Percentiles rank a stretch among this genome's conserved stretches.
Evolutionary conservation across 108 stramenopile species (phyloP).

Genomic region (Nitzschia inconspicua): DNA sequence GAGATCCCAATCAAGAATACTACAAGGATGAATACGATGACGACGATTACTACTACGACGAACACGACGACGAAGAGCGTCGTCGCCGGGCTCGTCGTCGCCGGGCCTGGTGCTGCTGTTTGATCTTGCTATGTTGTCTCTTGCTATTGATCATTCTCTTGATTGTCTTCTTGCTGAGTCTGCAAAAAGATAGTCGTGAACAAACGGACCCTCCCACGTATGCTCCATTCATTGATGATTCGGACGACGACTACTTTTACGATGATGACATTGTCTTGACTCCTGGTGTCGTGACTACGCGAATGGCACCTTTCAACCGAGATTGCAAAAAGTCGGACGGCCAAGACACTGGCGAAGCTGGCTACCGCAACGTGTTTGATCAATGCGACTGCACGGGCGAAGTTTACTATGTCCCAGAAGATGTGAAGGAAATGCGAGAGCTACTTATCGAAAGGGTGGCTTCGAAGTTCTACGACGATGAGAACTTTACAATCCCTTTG

Average conservation of each 20-base stretch:
- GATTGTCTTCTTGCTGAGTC: constrained; percentile 20
- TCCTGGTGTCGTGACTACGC: constrained; percentile 21
- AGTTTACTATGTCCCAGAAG: constrained; percentile 32
- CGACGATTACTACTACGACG: constrained; percentile 24
- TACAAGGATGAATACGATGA: constrained; percentile 15
- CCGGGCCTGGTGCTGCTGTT: constrained; percentile 28
- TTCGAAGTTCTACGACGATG: constrained; percentile 29
- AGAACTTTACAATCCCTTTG: constrained; percentile 6
- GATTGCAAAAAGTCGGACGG: constrained; percentile 16
- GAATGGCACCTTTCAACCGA: constrained; percentile 24
- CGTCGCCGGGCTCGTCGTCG: constrained; percentile 23
- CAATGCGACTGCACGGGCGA: constrained; percentile 40
- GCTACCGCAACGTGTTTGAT: constrained; percentile 28
- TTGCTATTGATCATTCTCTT: constrained; percentile 23
- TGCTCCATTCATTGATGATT: constrained; percentile 26
- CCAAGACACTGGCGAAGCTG: constrained; percentile 6
- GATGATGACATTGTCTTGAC: constrained; percentile 34
- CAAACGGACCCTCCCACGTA: constrained; percentile 25
- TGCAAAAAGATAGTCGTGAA: background rate
- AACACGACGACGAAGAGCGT: constrained; percentile 30
- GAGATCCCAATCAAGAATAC: constrained; percentile 16
- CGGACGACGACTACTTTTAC: constrained; percentile 33
- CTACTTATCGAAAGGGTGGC: constrained; percentile 23
- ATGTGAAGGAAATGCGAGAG: constrained; percentile 23
- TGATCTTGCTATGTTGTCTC: constrained; percentile 22